These are phyloP conservation scores for Herpetomonas samuelpessoai DNA, from an alignment of 208 protist species.

Conservation along the genomic window DNA sequence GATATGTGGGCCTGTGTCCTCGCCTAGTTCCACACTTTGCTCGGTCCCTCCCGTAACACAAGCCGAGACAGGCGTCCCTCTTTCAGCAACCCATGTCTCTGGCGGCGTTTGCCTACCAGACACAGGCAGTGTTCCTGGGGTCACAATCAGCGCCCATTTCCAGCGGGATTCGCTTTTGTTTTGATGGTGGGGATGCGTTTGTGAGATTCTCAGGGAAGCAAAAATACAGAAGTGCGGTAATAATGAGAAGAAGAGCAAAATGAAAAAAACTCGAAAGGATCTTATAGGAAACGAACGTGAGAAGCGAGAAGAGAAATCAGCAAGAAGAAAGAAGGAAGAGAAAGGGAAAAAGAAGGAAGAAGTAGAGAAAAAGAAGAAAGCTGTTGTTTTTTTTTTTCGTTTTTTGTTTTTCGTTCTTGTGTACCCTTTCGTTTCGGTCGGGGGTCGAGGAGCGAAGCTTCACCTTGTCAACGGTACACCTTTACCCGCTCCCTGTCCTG, in stretches of 20 bases:
- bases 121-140: too few species aligned
- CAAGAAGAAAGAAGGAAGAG: conserved; percentile 7
- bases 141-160: too few species aligned
- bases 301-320: too few species aligned
- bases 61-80: too few species aligned
- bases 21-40: too few species aligned
- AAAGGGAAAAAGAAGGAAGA: not conserved
- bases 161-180: not conserved
- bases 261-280: conserved; percentile 5
- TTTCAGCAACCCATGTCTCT: too few species aligned
- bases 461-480: too few species aligned
- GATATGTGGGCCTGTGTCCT: too few species aligned
- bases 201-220: conserved; percentile 2
- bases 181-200: conserved; percentile 2
- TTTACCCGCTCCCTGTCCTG: too few species aligned
- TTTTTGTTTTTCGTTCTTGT: conserved; percentile 2
- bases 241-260: conserved; percentile 8
- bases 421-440: not conserved
- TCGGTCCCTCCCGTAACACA: too few species aligned
- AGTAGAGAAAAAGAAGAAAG: conserved; percentile 6
- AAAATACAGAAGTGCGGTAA: not conserved
- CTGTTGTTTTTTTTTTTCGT: not conserved
- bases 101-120: too few species aligned
- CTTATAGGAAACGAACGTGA: not conserved
- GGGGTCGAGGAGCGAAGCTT: not conserved